These are phyloP conservation scores for Golubevia pallescens DNA, from an alignment of 1,284 basidiomycete species.

Conservation along the genomic window DNA sequence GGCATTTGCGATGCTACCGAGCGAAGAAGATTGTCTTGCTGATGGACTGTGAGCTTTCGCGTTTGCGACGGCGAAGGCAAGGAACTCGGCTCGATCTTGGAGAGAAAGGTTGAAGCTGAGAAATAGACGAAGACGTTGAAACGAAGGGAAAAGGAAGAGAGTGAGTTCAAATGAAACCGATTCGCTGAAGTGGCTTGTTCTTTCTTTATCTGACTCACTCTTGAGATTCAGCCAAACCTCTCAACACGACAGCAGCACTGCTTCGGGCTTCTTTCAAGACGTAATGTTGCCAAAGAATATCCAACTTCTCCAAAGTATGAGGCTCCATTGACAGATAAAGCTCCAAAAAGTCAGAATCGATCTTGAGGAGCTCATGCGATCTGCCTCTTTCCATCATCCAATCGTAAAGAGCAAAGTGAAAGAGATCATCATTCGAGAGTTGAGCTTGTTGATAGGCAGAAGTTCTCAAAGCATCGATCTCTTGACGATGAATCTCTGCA, in stretches of 20 bases:
- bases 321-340: constrained; percentile 83
- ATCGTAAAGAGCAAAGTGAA: constrained; percentile 92
- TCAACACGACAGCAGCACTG: constrained; percentile 88
- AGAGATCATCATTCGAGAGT: constrained; percentile 83
- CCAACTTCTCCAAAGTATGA: constrained; percentile 79
- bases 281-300: constrained; percentile 95
- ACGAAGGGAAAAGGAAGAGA: too few relatives aligned
- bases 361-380: constrained; percentile 78
- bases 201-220: constrained; percentile 70
- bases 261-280: constrained; percentile 71
- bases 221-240: constrained; percentile 82
- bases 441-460: constrained; percentile 84
- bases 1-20: constrained; percentile 72
- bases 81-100: constrained; percentile 54
- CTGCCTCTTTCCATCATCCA: constrained; percentile 83
- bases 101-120: constrained; percentile 29
- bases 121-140: neutral
- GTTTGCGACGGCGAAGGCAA: constrained; percentile 80
- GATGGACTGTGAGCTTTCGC: constrained; percentile 71
- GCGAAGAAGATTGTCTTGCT: constrained; percentile 10
- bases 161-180: too few relatives aligned
- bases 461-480: constrained; percentile 73
- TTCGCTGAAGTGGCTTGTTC: neutral
- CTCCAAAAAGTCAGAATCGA: constrained; percentile 70
- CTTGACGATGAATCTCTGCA: constrained; percentile 49